Conservation (phyloP, 2,329 filamentous ascomycete genomes). For the Alternaria arbusti region DNA sequence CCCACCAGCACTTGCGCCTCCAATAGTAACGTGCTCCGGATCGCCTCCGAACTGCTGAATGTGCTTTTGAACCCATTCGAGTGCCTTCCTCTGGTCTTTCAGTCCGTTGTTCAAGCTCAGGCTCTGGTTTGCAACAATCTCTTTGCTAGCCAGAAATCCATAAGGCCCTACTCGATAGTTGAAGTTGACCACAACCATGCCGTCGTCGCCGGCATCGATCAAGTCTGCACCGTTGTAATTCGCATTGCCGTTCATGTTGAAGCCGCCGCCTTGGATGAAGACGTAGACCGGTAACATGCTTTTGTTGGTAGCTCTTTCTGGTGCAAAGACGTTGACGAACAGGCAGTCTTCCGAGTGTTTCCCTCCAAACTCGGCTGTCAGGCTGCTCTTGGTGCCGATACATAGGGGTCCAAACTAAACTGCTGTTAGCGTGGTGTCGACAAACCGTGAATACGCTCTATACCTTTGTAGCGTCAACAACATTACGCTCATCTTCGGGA, state of each 20-base stretch:
- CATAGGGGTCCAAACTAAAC: constrained; percentile 43
- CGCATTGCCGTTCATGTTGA: constrained; percentile 44
- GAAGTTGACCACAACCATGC: constrained; percentile 50
- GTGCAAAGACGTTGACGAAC: constrained; percentile 49
- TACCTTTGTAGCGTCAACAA: constrained; percentile 58
- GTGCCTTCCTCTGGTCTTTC: constrained; percentile 45
- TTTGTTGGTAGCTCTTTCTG: constrained; percentile 39
- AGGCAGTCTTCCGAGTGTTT: constrained; percentile 49
- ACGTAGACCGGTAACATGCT: constrained; percentile 49
- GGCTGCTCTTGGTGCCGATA: constrained; percentile 33
- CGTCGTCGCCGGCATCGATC: constrained; percentile 37
- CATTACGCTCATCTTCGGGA: constrained; percentile 55
- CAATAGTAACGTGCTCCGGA: constrained; percentile 47
- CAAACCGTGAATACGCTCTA: not conserved
- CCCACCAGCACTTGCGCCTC: constrained; percentile 50
- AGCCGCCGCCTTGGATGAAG: constrained; percentile 51
- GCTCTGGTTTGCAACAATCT: constrained; percentile 32
- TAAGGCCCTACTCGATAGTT: constrained; percentile 51
- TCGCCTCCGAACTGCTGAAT: constrained; percentile 50
- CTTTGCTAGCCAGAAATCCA: constrained; percentile 46
- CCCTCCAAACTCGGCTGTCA: constrained; percentile 35
- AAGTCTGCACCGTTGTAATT: constrained; percentile 45
- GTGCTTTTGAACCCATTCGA: constrained; percentile 47
- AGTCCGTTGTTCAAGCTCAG: constrained; percentile 48
- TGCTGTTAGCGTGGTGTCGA: constrained; percentile 8